Evolutionary conservation across 768 basidiomycete species (phyloP), one percentile per base, ranked within the genome.

Genomic region (Suillus weaverae): DNA sequence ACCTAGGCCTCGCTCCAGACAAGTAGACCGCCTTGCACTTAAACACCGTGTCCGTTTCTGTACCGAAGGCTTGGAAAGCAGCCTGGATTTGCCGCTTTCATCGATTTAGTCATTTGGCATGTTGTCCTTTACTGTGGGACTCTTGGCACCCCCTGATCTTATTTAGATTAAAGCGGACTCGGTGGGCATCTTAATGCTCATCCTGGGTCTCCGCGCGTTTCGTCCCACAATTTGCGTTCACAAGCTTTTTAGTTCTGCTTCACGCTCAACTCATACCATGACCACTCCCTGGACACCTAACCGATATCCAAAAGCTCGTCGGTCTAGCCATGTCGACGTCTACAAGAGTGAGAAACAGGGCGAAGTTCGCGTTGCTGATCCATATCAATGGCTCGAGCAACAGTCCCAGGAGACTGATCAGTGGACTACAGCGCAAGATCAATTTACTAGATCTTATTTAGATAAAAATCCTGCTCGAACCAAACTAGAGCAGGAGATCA

Each of bases 341-440:
- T 94, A 91, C 79, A 83, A 87, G 73, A 90, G 87, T 74, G 84
- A 85, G 69, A 74, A 77, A 53, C 75, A 81, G n/a, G 90, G 88
- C 30, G 71, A 86, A 61, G 88, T 92, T 46, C 77, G 77, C 44
- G 86, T 94, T 0, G 75, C 80, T 5, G 89, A 92, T 74, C 90
- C 91, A 7, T 92, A 91, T 77, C 77, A 84, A 51, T 93, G 91
- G 90, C 80, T 94, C 26, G 90, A 92, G 66, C 78, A 84, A 35
- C 74, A 87, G 68, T 81, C 83, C 33, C 76, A 83, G 20, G 90
- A 93, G 73, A 90, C 88, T 0, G 82, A 88, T 57, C 71, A 78
- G 44, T 91, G 90, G 89, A 86, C 81, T 2, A 79, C 83, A 32
- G 82, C 79, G 9, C 90, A 92, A 71, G 86, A 85, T 62, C 71